Evolutionary conservation across 331 rosid genomes (phyloP).

Genomic region (Pyracantha coccinea): DNA sequence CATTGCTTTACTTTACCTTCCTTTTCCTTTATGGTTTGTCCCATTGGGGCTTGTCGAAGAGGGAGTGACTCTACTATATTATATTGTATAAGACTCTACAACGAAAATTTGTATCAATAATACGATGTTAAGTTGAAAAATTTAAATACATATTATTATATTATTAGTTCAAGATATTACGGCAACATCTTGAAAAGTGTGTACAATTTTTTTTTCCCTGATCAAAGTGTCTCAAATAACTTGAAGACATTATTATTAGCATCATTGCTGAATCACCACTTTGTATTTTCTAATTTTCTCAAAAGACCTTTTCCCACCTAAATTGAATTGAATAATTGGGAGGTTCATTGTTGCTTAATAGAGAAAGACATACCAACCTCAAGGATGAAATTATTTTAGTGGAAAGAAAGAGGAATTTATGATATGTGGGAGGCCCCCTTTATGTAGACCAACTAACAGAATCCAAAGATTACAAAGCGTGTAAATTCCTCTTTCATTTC

Average conservation of each 20-base stretch:
- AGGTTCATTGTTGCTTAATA: neutral
- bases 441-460: constrained; percentile 25
- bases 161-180: no score
- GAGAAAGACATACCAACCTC: constrained; percentile 19
- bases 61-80: no score
- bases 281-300: constrained; percentile 13
- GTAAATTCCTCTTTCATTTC: neutral
- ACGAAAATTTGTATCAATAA: no score
- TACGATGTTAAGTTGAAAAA: neutral
- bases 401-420: neutral
- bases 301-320: constrained; percentile 19
- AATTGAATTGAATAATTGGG: constrained; percentile 15
- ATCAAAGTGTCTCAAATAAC: constrained; percentile 15
- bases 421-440: neutral
- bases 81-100: no score
- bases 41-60: neutral
- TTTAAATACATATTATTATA: no score
- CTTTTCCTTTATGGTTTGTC: neutral
- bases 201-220: neutral
- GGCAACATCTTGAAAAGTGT: neutral
- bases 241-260: constrained; percentile 25
- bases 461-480: constrained; percentile 44
- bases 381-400: constrained; percentile 8
- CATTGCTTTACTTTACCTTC: constrained; percentile 5
- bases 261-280: constrained; percentile 46